phyloP scores from a whole-genome alignment of 192 early-diverging fungal species.

The Backusella macrospora region DNA sequence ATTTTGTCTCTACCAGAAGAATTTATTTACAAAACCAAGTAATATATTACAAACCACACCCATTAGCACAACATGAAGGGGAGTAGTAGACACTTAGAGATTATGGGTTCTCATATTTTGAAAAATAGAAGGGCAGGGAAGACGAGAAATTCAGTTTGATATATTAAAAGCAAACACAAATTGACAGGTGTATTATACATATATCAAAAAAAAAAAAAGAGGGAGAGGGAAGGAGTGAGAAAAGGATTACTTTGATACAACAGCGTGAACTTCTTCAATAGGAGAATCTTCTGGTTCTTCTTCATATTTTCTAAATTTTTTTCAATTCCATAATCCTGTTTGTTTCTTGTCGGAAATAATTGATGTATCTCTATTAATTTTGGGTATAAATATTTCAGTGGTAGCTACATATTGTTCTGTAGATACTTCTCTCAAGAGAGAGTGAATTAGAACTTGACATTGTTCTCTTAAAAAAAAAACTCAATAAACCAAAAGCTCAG shows the following conservation, averaged over 20 bases:
- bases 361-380: not conserved
- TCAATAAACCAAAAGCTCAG: too few relatives aligned
- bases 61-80: slow-evolving; percentile 52
- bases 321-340: not conserved
- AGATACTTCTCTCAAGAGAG: slow-evolving; percentile 2
- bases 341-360: not conserved
- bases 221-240: too few relatives aligned
- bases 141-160: too few relatives aligned
- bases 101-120: slow-evolving; percentile 45
- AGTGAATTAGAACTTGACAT: too few relatives aligned
- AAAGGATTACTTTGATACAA: slow-evolving; percentile 41
- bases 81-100: slow-evolving; percentile 46
- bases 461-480: too few relatives aligned
- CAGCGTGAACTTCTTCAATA: slow-evolving; percentile 48
- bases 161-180: too few relatives aligned
- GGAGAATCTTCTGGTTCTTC: slow-evolving; percentile 46
- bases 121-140: too few relatives aligned
- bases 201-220: too few relatives aligned
- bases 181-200: too few relatives aligned
- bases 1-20: slow-evolving; percentile 53
- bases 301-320: not conserved
- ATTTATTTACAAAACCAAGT: slow-evolving; percentile 48
- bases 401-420: not conserved
- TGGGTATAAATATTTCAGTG: not conserved
- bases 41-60: slow-evolving; percentile 42